Percentiles rank a stretch among this genome's conserved stretches.
These are phyloP conservation scores for Crassisporium funariophilum DNA, from an alignment of 768 basidiomycete genomes.

Conservation along the genomic window DNA sequence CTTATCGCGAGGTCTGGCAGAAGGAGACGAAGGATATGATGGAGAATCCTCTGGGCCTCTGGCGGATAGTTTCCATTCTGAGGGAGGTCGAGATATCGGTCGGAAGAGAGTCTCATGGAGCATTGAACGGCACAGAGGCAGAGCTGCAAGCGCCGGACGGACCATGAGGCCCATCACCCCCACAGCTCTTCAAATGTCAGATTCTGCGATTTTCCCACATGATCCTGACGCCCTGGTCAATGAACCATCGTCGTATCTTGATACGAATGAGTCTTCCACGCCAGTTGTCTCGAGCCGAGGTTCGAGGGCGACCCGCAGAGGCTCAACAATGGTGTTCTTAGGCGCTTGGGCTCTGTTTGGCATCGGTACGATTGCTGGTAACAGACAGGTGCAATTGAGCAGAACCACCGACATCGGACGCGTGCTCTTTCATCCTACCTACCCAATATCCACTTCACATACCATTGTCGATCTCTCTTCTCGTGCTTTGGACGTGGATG, in stretches of 20 bases:
- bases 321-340: constrained; percentile 82
- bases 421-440: constrained; percentile 39
- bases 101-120: constrained; percentile 72
- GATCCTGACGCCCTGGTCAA: constrained; percentile 4
- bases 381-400: constrained; percentile 24
- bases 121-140: constrained; percentile 47
- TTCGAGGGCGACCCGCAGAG: constrained; percentile 69
- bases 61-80: constrained; percentile 79
- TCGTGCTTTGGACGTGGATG: constrained; percentile 1
- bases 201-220: constrained; percentile 31
- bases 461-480: not conserved
- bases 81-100: constrained; percentile 47
- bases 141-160: constrained; percentile 50
- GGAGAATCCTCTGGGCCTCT: constrained; percentile 58
- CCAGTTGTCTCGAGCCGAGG: constrained; percentile 30
- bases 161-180: constrained; percentile 35
- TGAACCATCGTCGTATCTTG: constrained; percentile 3
- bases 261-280: constrained; percentile 12
- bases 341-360: constrained; percentile 76
- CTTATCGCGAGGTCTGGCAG: constrained; percentile 15
- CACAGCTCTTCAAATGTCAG: constrained; percentile 34
- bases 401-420: constrained; percentile 43
- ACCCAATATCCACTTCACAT: constrained; percentile 15
- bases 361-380: constrained; percentile 51
- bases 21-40: constrained; percentile 28